Evolutionary conservation across 371 early-diverging fungal species (phyloP), one percentile per base, ranked within the genome.

Genomic region (Nematocida major): DNA sequence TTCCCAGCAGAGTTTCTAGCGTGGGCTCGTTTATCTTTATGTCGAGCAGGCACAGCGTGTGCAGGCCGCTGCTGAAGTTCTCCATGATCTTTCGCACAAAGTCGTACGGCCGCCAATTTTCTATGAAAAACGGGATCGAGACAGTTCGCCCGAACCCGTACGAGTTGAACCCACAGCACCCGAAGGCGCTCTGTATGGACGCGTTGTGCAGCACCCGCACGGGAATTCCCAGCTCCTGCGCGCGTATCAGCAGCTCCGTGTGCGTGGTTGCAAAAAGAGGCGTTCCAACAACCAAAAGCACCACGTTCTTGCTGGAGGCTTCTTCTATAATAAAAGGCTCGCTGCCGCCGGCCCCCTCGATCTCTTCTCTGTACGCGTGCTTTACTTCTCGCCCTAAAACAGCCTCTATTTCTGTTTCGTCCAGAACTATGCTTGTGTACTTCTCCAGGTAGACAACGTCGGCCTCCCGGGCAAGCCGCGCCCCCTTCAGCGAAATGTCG

Each of bases 21-120:
- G 92, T 90, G 86, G 93, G 94, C 86, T 96, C 95, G 85, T 94
- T 93, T 49, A 97, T 95, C 85, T 94, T 96, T 86, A 99, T 96
- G 85, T 99, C 97, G 59, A 94, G 86, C 65, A 99, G 86, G 81
- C 95, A 95, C 51, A 99, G 87, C 0, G 99, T 97, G 79, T 99
- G 99, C 70, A 97, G 83, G 15, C 91, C 91, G 59, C 88, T 83
- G 49, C 85, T 82, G 32, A 88, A 83, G 84, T 99, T 99, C 68
- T 88, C 88, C 79, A 89, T 87, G 83, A 99, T 89, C 68, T 92
- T 90, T 73, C 90, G 91, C 85, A 94, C 95, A 84, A 94, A 96
- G 79, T 92, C 91, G 82, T 92, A 94, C 0, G 97, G 97, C 42
- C 92, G 87, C 95, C 94, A 96, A 22, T 85, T 89, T 2, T 94